Evolutionary conservation across 805 yeast species (phyloP), one percentile per base, ranked within the genome.

Genomic region (Teunomyces barrocoloradensis): DNA sequence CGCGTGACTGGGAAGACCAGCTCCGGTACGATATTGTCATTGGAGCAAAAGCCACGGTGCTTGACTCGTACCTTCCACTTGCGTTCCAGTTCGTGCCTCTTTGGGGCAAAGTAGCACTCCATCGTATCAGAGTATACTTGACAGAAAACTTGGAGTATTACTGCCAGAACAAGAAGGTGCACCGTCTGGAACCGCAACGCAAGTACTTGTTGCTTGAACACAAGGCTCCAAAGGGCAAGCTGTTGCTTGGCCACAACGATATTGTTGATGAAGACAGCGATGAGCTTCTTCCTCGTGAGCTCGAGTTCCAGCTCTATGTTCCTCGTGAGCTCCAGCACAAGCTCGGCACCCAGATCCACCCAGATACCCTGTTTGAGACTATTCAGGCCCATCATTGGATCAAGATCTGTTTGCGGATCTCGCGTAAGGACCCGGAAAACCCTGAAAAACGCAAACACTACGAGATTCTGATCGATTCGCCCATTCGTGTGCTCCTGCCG

Each of bases 321-420:
- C 98, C 98, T 1, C 81, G 82, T 51, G 70, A 71, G 43, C 72
- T 89, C 48, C 78, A 78, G 44, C 79, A 78, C 20, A 77, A 78
- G 41, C 77, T 74, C 45, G 74, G 71, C 48, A 60, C 60, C 39
- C 48, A 54, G 25, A 66, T 86, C 25, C 96, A 89, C 58, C 96
- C 98, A 1, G 96, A 94, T 65, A 88, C 97, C 0, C 81, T 88
- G 2, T 85, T 78, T 55, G 80, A 78, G 20, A 83, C 82, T 56
- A 89, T 94, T 52, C 91, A 89, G 67, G 78, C 94, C 5, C 92
- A 88, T 58, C 99, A 94, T 68, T 94, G 99, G 97, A 83, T 94
- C 58, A 94, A 94, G 67, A 78, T 94, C 12, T 86, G 96, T 53
- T 68, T 94, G 44, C 71, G 98, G 44, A 73, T 94, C 34, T 87